Evolutionary conservation across 805 yeast species (phyloP), one percentile per base, ranked within the genome.

Genomic region (Wickerhamiella brachini): DNA sequence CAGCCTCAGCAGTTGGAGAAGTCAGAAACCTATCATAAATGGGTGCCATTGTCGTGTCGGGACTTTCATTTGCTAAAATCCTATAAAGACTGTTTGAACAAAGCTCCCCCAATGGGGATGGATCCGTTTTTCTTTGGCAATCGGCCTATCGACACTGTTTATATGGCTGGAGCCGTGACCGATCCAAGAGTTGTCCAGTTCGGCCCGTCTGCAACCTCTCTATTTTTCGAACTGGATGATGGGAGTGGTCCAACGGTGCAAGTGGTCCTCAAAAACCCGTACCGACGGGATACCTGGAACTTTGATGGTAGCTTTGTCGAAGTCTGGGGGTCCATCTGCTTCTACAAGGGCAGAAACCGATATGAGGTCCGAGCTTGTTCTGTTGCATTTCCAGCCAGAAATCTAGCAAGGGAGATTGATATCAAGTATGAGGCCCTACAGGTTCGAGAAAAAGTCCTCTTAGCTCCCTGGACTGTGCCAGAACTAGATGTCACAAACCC

Each of bases 31-130:
- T 44, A 23, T 17, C 20, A 8, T n/a, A 44, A 17, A 7, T 44
- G 46, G 46, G 46, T 44, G n/a, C 46, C 46, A 15, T 23, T 44
- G n/a, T 23, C 46, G 9, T 44, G 46, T 12, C 8, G 29, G 18
- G 46, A 22, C 12, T n/a, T 44, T 15, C 26, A 15, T 3, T 5
- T 23, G 8, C 18, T 44, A 4, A n/a, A 41, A 13, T 5, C 44
- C n/a, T 22, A 22, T 13, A 24, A 26, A 10, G 26, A 41, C 8
- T 41, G 26, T 21, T 2, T 41, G 2, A 13, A 41, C 4, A 20
- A 18, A 20, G 18, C 29, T 5, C 46, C 46, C 9, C 31, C 46
- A n/a, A 12, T 15, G 6, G 41, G 41, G 9, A 10, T 13, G 9
- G 41, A 37, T 2, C 41, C 41, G 18, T 44, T 8, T 23, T 44